Percentiles rank a stretch among this genome's conserved stretches.
Evolutionary conservation across 306 rosid species (phyloP).

Genomic region (Cicer bijugum): DNA sequence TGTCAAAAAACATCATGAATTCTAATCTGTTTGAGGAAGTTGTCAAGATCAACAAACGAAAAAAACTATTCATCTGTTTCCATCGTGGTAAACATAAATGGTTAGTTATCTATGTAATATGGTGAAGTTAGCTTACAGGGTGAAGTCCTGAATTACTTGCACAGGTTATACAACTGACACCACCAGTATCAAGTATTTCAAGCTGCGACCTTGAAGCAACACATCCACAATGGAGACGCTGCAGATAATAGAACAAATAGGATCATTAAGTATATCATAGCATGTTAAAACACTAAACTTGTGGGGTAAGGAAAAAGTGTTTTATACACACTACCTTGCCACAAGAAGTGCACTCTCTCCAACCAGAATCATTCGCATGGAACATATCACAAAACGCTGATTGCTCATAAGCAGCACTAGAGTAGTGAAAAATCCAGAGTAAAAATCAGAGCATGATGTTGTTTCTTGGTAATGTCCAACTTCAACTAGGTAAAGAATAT

Average conservation of each 20-base stretch:
- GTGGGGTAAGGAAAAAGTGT: not conserved
- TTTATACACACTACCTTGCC: conserved; percentile 65
- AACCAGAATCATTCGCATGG: conserved; percentile 86
- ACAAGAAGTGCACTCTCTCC: conserved; percentile 86
- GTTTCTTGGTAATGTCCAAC: conserved; percentile 15
- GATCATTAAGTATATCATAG: conserved; percentile 10
- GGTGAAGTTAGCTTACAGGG: conserved; percentile 57
- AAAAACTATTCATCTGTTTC: conserved; percentile 28
- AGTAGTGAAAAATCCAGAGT: conserved; percentile 26
- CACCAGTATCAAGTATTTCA: conserved; percentile 84
- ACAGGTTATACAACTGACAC: conserved; percentile 78
- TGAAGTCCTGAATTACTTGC: conserved; percentile 56
- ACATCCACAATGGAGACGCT: conserved; percentile 98
- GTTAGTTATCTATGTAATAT: conserved; percentile 32
- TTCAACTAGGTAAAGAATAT: conserved; percentile 26
- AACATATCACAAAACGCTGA: conserved; percentile 72
- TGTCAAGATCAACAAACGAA: conserved; percentile 27
- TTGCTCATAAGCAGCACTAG: conserved; percentile 88
- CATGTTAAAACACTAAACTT: conserved; percentile 7
- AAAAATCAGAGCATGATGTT: conserved; percentile 36
- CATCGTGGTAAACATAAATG: not conserved
- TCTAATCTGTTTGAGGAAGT: conserved; percentile 16
- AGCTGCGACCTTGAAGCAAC: conserved; percentile 72
- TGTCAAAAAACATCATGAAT: not conserved
- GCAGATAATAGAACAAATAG: conserved; percentile 44